Evolutionary conservation across 257 asterid species (phyloP).

Genomic region (Leonotis leonurus): DNA sequence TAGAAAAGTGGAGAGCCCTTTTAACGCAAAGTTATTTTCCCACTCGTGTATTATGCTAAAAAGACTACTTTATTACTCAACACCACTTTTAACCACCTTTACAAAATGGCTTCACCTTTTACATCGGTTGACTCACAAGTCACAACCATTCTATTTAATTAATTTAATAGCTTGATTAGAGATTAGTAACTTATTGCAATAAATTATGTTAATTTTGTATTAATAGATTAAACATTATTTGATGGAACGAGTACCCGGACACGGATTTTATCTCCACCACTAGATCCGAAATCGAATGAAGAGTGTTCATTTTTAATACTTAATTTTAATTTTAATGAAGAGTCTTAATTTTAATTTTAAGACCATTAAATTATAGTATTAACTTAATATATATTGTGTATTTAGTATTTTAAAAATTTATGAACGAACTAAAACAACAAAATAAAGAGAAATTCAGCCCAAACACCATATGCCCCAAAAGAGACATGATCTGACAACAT

Average conservation of each 20-base stretch:
- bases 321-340: no score
- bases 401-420: no score
- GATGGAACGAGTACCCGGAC: neutral
- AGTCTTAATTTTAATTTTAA: no score
- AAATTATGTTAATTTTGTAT: constrained; percentile 12
- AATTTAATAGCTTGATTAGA: neutral
- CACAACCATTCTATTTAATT: neutral
- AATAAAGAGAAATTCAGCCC: no score
- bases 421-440: no score
- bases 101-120: constrained; percentile 35
- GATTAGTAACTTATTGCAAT: neutral
- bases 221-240: constrained; percentile 4
- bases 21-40: constrained; percentile 54
- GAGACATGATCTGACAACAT: no score
- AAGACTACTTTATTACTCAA: constrained; percentile 39
- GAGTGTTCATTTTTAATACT: no score
- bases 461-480: neutral
- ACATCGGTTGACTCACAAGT: constrained; percentile 22
- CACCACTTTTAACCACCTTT: constrained; percentile 42
- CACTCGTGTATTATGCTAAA: constrained; percentile 41
- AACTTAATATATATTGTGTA: no score
- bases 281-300: no score
- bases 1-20: constrained; percentile 91
- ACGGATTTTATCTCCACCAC: neutral
- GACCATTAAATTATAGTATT: no score